Evolutionary conservation across 1,284 basidiomycete genomes (phyloP), one percentile per base, ranked within the genome.

Genomic region (Rhodotorula sp.): DNA sequence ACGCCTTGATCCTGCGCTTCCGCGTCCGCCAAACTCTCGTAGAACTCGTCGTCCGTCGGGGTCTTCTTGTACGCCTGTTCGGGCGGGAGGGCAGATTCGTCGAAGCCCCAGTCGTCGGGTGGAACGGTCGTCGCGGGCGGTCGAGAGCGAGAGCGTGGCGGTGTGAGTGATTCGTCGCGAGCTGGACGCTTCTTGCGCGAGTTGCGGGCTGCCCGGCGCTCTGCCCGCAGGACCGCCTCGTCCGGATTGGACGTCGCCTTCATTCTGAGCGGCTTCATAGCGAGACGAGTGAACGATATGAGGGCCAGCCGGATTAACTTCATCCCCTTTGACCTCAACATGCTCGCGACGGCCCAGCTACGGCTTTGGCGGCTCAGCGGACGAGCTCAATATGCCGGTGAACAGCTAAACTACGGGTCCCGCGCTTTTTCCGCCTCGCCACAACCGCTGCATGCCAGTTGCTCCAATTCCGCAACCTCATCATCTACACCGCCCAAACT

Each of bases 401-500:
- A 37, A 30, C 9, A 44, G 40, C 13, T 34, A 40, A 44, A 18
- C 3, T 18, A 44, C 16, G 11, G 16, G 11, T 18, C n/a, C 20
- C 62, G 40, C 20, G 24, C n/a, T 1, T 46, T 40, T 51, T 30
- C 46, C 18, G 20, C 44, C 26, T 28, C n/a, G 28, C 44, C 40
- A 34, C 31, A 15, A 2, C 67, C 20, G 13, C 57, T 52, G 15
- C 28, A n/a, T 52, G 28, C 58, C 30, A 22, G 26, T 31, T 60
- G 62, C 48, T 59, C 60, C 16, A 54, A 57, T 28, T 22, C 52
- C 9, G 24, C 55, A 5, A 34, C 64, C 4, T 16, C 59, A 24
- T 34, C 64, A 1, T 22, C 31, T 6, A 22, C 24, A 31, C 55
- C 62, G 13, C 57, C 31, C 26, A 67, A 61, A 60, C 77, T 99